Conservation (phyloP, 305 asterid genomes). For the Fraxinus latifolia region DNA sequence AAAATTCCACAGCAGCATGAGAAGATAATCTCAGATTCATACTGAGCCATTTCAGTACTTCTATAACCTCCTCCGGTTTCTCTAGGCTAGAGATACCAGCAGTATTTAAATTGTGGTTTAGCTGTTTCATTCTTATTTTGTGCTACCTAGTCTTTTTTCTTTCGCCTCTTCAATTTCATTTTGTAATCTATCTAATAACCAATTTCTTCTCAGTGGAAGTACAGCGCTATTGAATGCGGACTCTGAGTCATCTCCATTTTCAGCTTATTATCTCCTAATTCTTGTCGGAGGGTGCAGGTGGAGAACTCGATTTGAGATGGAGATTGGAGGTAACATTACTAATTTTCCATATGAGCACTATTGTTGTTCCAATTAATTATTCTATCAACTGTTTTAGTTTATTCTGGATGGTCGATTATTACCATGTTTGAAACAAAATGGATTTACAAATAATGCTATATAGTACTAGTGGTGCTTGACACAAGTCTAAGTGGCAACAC, state of each 20-base stretch:
- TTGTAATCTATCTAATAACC: constrained; percentile 10
- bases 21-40: constrained; percentile 18
- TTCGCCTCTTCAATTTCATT: constrained; percentile 3
- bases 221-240: background rate
- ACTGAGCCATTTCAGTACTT: background rate
- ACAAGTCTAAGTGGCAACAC: background rate
- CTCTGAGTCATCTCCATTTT: background rate
- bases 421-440: background rate
- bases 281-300: background rate
- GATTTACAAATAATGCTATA: background rate
- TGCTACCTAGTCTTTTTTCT: background rate
- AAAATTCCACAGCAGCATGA: constrained; percentile 22
- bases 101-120: constrained; percentile 27
- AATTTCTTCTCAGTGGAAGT: background rate
- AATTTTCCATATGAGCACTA: background rate
- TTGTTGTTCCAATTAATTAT: background rate
- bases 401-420: background rate
- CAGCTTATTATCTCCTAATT: background rate
- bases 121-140: constrained; percentile 20
- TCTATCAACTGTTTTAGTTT: background rate
- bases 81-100: constrained; percentile 11
- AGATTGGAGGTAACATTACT: background rate
- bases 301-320: background rate
- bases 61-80: background rate
- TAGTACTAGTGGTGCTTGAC: background rate